phyloP scores from a whole-genome alignment of 2,329 filamentous ascomycete genomes.

The Alternaria alternata region DNA sequence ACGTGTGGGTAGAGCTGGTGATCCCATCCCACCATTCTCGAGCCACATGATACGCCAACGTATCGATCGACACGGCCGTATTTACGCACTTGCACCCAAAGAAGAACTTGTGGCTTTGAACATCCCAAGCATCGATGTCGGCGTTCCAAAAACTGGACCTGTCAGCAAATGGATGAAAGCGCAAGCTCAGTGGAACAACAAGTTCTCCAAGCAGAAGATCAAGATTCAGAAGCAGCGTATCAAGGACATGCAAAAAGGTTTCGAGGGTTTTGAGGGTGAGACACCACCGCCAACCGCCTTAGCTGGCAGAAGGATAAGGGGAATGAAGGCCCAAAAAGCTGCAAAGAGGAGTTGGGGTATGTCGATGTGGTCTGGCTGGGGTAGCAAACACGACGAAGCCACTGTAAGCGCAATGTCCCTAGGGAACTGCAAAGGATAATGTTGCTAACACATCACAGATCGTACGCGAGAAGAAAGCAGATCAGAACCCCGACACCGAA shows the following conservation, averaged over 20 bases:
- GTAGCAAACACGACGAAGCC: slow-evolving; percentile 84
- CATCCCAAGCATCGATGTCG: slow-evolving; percentile 71
- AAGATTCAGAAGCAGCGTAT: slow-evolving; percentile 77
- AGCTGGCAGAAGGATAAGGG: slow-evolving; percentile 70
- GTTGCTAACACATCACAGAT: slow-evolving; percentile 34
- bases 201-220: slow-evolving; percentile 73
- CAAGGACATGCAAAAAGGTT: slow-evolving; percentile 75
- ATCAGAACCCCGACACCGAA: slow-evolving; percentile 28
- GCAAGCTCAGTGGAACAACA: slow-evolving; percentile 76
- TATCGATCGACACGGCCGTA: slow-evolving; percentile 78
- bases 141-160: slow-evolving; percentile 79
- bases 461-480: slow-evolving; percentile 44
- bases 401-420: slow-evolving; percentile 60
- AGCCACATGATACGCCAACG: slow-evolving; percentile 92
- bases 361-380: slow-evolving; percentile 86
- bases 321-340: slow-evolving; percentile 58
- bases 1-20: slow-evolving; percentile 83
- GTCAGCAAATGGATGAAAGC: slow-evolving; percentile 83
- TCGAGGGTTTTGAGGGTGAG: slow-evolving; percentile 75
- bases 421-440: slow-evolving; percentile 1
- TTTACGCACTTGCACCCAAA: slow-evolving; percentile 71
- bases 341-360: slow-evolving; percentile 77
- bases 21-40: slow-evolving; percentile 79
- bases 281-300: slow-evolving; percentile 83
- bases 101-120: slow-evolving; percentile 72